Evolutionary conservation across 2,329 filamentous ascomycete genomes (phyloP).

Genomic region (Epichloe baconii): DNA sequence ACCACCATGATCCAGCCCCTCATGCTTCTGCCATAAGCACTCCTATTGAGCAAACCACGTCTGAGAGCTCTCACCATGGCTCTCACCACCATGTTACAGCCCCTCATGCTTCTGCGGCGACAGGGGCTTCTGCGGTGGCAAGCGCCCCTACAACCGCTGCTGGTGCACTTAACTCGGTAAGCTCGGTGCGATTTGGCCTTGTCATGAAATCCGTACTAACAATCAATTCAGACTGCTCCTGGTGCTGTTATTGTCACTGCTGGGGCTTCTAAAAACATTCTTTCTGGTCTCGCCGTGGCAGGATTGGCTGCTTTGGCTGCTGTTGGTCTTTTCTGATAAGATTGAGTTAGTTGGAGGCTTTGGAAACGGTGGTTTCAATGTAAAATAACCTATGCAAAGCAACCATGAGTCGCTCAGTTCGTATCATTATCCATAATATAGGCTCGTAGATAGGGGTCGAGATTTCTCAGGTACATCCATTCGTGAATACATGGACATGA

Average conservation of each 20-base stretch:
- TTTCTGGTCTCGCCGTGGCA: constrained; percentile 4
- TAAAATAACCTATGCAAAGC: neutral
- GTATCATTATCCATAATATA: neutral
- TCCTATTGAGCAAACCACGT: too few species aligned
- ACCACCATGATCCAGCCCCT: neutral
- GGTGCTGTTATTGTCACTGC: constrained; percentile 4
- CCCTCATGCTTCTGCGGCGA: neutral
- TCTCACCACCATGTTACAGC: too few species aligned
- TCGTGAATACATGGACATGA: too few species aligned
- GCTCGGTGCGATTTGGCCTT: neutral
- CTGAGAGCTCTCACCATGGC: too few species aligned
- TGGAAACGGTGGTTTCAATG: too few species aligned
- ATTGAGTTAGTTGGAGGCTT: too few species aligned
- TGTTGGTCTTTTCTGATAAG: constrained; percentile 9
- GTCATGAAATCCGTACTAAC: neutral
- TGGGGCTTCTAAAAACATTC: constrained; percentile 2
- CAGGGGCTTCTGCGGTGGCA: neutral
- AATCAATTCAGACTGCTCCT: neutral
- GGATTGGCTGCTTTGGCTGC: constrained; percentile 6
- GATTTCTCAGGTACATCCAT: too few species aligned
- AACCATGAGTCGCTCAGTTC: neutral
- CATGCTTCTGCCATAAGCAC: too few species aligned
- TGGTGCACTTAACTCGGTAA: neutral
- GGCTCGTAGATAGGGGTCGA: neutral
- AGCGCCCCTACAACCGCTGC: neutral